Evolutionary conservation across 2,329 filamentous ascomycete genomes (phyloP), one percentile per base, ranked within the genome.

Genomic region (Diaporthe nobilis): DNA sequence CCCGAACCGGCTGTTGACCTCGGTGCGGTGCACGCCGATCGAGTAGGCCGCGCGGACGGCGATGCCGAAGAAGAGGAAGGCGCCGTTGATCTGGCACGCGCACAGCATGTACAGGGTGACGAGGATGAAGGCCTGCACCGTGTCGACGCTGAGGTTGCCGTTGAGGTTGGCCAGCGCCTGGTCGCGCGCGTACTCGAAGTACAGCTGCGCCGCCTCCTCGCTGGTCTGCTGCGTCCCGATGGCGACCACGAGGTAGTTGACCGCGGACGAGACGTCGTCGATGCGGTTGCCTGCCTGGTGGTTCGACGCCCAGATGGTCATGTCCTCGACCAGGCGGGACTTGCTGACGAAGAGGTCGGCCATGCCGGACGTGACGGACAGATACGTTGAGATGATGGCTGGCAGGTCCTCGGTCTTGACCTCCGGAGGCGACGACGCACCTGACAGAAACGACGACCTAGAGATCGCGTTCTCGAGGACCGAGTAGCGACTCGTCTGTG

Each of bases 31-130:
- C 7, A 90, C 81, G 0, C 89, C 89, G 20, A 90, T 86, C 0
- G 88, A 88, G 75, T 90, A 89, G 0, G 88, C 88, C 0, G 88
- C 87, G 2, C 89, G 84, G 0, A 86, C 88, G 0, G 88, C 87
- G 9, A 90, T 86, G 10, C 88, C 89, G 25, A 90, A 90, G 79
- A 89, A 88, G 3, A 90, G 79, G 65, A 89, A 90, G 0, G 87
- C 87, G 1, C 87, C 87, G 74, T 89, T 90, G 79, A 90, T 89
- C 79, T 90, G 88, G 71, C 88, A 90, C 4, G 88, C 86, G 39
- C 87, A 86, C 4, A 90, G 86, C 86, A 90, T 89, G 81, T 89
- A 90, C 10, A 90, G 77, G 0, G 88, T 89, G 49, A 90, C 83
- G 20, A 90, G 84, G 0, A 86, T 82, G 53, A 90, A 90, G 0